Evolutionary conservation across 169 alveolate species (phyloP).

Genomic region (Eimeria maxima): DNA sequence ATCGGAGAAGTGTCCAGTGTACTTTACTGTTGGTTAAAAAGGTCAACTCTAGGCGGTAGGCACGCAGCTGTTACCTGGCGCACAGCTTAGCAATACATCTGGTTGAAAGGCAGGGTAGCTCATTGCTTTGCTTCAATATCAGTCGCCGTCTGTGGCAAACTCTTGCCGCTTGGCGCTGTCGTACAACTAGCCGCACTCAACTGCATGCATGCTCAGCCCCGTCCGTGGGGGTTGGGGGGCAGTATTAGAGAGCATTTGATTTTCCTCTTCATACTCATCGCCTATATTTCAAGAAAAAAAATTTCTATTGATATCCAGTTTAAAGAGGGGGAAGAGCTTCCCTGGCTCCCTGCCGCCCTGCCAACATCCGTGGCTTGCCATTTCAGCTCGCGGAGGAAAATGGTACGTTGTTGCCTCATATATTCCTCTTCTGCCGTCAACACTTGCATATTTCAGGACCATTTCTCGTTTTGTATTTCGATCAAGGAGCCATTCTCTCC

Average conservation of each 20-base stretch:
- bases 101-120: too few species aligned
- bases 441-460: background rate
- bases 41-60: too few species aligned
- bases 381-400: background rate
- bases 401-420: background rate
- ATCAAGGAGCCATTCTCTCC: background rate
- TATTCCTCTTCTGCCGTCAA: background rate
- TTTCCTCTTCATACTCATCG: background rate
- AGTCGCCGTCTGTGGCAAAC: too few species aligned
- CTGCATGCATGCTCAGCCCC: slow-evolving; percentile 48
- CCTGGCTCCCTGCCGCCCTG: background rate
- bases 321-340: background rate
- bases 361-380: background rate
- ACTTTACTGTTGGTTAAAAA: too few species aligned
- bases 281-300: background rate
- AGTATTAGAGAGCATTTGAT: background rate
- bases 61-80: too few species aligned
- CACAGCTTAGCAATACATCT: too few species aligned
- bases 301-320: background rate
- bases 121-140: too few species aligned
- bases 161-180: background rate
- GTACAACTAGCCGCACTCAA: background rate
- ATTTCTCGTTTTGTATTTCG: background rate
- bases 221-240: slow-evolving; percentile 8
- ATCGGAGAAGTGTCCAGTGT: too few species aligned